Conservation (phyloP, 106 monocot genomes). For the Phalaenopsis aphrodite region DNA sequence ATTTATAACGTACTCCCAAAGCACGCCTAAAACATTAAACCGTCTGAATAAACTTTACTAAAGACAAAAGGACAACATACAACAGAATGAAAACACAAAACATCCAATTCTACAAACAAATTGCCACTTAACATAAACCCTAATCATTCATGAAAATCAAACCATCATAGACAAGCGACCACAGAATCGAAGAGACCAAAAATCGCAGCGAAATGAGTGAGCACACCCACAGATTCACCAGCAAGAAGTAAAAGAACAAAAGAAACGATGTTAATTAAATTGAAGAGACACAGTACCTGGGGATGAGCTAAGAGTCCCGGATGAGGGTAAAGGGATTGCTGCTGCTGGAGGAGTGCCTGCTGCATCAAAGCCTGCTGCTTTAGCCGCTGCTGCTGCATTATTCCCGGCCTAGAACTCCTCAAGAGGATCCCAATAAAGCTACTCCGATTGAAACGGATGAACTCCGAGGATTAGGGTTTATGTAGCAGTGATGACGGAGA, state of each 20-base stretch:
- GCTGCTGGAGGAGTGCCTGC: slow-evolving; percentile 20
- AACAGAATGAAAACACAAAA: background rate
- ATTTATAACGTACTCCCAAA: background rate
- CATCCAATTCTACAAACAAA: background rate
- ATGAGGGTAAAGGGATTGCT: slow-evolving; percentile 23
- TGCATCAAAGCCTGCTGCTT: slow-evolving; percentile 32
- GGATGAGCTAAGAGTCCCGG: slow-evolving; percentile 24
- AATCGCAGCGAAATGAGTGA: background rate
- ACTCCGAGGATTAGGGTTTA: slow-evolving; percentile 14
- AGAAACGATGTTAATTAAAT: background rate
- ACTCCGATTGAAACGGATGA: slow-evolving; percentile 3
- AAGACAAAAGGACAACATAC: background rate
- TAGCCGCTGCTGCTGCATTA: slow-evolving; percentile 19
- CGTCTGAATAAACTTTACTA: background rate
- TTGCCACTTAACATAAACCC: background rate
- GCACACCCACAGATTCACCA: background rate
- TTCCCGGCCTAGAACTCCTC: slow-evolving; percentile 9
- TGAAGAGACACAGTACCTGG: slow-evolving; percentile 4
- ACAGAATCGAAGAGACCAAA: background rate
- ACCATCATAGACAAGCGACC: background rate
- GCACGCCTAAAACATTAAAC: background rate
- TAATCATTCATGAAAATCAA: background rate
- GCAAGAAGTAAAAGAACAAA: background rate
- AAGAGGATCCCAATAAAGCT: background rate
- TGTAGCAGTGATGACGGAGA: background rate